Base-by-base conservation (phyloP, 306 rosid genomes). In the Potentilla sterilis region DNA sequence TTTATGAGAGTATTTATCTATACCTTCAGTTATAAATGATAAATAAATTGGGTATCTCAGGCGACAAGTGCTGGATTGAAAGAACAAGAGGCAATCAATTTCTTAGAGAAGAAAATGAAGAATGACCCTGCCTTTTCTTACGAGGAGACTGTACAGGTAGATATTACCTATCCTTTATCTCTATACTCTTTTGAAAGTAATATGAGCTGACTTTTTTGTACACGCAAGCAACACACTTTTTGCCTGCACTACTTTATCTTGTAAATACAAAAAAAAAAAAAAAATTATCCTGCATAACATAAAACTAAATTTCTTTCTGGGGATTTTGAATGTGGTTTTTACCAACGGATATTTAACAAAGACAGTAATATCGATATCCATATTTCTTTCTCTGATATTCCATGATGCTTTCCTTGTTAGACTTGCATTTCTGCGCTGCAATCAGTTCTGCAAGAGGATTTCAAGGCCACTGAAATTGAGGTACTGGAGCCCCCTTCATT, bases 31-130 rank as follows among this genome's bases (percentile, higher is more conserved):
- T 58, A 70, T 12, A 66, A 58, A 57, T 59, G 57, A 44, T 57
- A n/a, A 43, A n/a, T 46, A 58, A 58, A 49, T 9, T 77, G 63
- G 85, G 80, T 58, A 68, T 63, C 77, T 72, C 77, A 96, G 99
- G 98, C 99, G 67, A 92, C 99, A 47, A 96, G 99, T 79, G 98
- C 99, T 81, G 99, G 99, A 78, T 85, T 80, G 64, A 96, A 96
- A 82, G 99, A 96, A 81, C 99, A 96, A 81, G 99, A 96, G 86
- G 99, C 98, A 18, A 92, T 96, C 67, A 96, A 96, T 87, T 96
- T 96, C 89, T 86, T 96, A 92, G 99, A 96, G 83, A 96, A 96
- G 89, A 96, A 96, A 84, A 96, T 96, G 99, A 96, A 96, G 92
- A 92, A 85, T 79, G 97, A 96, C 77, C 99, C 99, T 77, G 84